phyloP scores from a whole-genome alignment of 176 grass and related monocot genomes.

The Luzula sylvatica region DNA sequence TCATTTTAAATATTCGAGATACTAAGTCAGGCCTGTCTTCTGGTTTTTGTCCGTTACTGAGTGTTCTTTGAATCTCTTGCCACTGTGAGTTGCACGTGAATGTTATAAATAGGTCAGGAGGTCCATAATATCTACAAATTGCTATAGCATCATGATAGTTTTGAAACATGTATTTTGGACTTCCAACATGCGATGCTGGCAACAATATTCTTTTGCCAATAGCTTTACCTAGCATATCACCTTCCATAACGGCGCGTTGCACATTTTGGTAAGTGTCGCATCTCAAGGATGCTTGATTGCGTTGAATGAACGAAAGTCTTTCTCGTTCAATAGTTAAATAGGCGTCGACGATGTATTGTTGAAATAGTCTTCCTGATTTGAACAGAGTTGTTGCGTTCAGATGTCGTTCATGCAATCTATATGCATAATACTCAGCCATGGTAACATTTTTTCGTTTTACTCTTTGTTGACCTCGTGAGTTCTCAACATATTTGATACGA shows the following conservation, averaged over 20 bases:
- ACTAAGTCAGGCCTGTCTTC: slow-evolving; percentile 16
- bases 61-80: slow-evolving; percentile 15
- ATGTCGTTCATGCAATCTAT: background rate
- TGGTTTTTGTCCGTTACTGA: background rate
- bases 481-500: background rate
- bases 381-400: background rate
- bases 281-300: slow-evolving; percentile 10
- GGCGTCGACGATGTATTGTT: slow-evolving; percentile 12
- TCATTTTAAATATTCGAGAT: slow-evolving; percentile 20
- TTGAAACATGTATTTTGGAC: slow-evolving; percentile 20
- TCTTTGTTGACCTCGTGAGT: background rate
- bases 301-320: background rate
- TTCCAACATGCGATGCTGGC: slow-evolving; percentile 4
- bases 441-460: background rate
- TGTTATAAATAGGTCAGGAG: slow-evolving; percentile 25
- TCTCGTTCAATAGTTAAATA: slow-evolving; percentile 6
- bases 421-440: slow-evolving; percentile 22
- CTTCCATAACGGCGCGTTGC: slow-evolving; percentile 1
- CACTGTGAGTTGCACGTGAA: slow-evolving; percentile 30
- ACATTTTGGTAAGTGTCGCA: slow-evolving; percentile 10
- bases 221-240: background rate
- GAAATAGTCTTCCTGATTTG: background rate
- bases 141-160: slow-evolving; percentile 37
- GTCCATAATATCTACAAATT: slow-evolving; percentile 2
- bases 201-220: slow-evolving; percentile 24